Evolutionary conservation across 106 monocot species (phyloP), one percentile per base, ranked within the genome.

Genomic region (Acorus gramineus): DNA sequence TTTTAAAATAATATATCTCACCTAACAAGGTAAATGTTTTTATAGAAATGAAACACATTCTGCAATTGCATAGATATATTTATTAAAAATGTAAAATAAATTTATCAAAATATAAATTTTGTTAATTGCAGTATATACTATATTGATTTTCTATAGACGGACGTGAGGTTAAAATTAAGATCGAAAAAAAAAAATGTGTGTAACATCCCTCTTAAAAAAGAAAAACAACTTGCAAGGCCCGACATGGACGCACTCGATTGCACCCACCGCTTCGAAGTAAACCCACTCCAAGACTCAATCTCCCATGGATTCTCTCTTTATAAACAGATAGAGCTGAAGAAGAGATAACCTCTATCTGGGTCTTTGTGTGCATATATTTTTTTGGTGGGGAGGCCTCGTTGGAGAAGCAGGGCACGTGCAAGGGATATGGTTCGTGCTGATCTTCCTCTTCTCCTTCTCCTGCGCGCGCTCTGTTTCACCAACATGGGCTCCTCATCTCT

Each of bases 351-450:
- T 53, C 49, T 11, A 28, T 45, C 44, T 0, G 4, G 4, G 6
- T 60, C 5, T 60, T 1, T 60, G 9, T 60, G 44, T 45, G 44
- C n/a, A 14, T 43, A 28, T 2, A 43, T 60, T 8, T 44, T 4
- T 28, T 60, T 6, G 6, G 47, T 66, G 90, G 85, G 65, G 87
- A 74, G 68, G 48, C 80, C 82, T 66, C 82, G 93, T 66, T 93
- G 93, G 93, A 93, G 93, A 93, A 89, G 93, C 93, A 93, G 93
- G 93, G 93, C 85, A 93, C 93, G 93, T 93, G 93, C 93, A 93
- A 69, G 75, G 72, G 7, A 10, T 7, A 4, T 4, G 3, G 42
- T 59, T 42, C 44, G 56, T 59, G 11, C 44, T 5, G 6, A 42
- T 43, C 42, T 57, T 53, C 57, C 47, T 13, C 52, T 70, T 7